Evolutionary conservation across 768 basidiomycete species (phyloP).

Genomic region (Bullera alba): DNA sequence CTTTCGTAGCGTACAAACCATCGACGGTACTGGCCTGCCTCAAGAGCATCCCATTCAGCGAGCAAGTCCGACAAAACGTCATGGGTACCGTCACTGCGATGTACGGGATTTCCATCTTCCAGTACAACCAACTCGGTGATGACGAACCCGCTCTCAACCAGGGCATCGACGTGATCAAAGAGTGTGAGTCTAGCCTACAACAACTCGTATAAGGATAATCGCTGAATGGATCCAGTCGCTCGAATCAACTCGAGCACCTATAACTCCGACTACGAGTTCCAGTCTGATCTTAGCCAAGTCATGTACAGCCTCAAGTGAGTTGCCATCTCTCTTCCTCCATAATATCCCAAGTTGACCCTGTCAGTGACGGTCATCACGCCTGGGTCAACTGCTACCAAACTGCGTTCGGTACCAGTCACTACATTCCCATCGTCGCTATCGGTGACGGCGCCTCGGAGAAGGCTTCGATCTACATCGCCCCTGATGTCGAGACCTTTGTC

Average conservation of each 20-base stretch:
- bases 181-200: too few relatives aligned
- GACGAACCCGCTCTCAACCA: constrained; percentile 4
- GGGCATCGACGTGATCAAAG: constrained; percentile 3
- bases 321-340: background rate
- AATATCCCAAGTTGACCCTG: background rate
- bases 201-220: background rate
- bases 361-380: constrained; percentile 17
- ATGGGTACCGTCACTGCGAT: constrained; percentile 9
- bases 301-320: constrained; percentile 9
- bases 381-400: constrained; percentile 14
- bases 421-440: constrained; percentile 16
- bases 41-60: constrained; percentile 11
- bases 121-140: constrained; percentile 16
- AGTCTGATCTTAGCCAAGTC: constrained; percentile 9
- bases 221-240: background rate
- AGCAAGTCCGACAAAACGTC: constrained; percentile 8
- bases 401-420: constrained; percentile 11
- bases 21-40: constrained; percentile 4
- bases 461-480: constrained; percentile 13
- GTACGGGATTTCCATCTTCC: constrained; percentile 12
- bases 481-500: constrained; percentile 8
- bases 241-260: constrained; percentile 14
- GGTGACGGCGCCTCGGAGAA: background rate
- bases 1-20: background rate
- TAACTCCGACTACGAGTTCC: constrained; percentile 20